Conservation (phyloP, 2,329 filamentous ascomycete genomes). For the Nothophoma quercina region DNA sequence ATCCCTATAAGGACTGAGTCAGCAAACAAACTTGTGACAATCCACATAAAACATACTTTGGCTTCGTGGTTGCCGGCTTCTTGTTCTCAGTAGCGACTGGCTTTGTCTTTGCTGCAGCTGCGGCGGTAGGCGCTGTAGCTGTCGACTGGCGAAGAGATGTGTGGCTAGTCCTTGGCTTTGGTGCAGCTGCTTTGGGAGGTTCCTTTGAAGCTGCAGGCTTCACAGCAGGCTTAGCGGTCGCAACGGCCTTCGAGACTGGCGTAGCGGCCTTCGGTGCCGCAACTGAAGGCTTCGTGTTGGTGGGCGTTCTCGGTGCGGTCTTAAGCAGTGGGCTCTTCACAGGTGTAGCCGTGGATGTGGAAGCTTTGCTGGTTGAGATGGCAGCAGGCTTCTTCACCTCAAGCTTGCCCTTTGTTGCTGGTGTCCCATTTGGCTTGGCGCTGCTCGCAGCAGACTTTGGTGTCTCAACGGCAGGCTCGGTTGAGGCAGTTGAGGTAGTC, state of each 20-base stretch:
- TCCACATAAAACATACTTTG: conserved; percentile 14
- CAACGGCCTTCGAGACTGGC: conserved; percentile 26
- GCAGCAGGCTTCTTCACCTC: conserved; percentile 42
- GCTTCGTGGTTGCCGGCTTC: conserved; percentile 31
- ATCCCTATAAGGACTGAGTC: conserved; percentile 10
- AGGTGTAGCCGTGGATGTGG: conserved; percentile 32
- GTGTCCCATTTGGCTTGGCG: conserved; percentile 27
- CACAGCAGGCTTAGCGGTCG: conserved; percentile 17
- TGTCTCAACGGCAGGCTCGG: conserved; percentile 12
- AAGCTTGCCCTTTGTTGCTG: conserved; percentile 30
- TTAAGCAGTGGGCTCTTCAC: conserved; percentile 45
- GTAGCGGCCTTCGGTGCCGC: conserved; percentile 18
- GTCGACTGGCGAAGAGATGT: conserved; percentile 36
- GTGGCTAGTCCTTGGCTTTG: conserved; percentile 39
- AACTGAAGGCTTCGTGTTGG: conserved; percentile 32
- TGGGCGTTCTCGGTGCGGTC: conserved; percentile 40
- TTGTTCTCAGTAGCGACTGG: conserved; percentile 29
- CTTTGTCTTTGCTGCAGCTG: conserved; percentile 35
- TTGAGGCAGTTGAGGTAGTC: conserved; percentile 6
- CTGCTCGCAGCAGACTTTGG: conserved; percentile 25
- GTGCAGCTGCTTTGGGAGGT: conserved; percentile 24
- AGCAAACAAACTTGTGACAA: not conserved
- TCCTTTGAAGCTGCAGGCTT: conserved; percentile 36
- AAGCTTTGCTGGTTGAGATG: conserved; percentile 43
- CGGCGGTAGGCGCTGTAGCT: conserved; percentile 30